Base-by-base conservation (phyloP, 2,329 filamentous ascomycete genomes). In the Sordariomycetes sp. region DNA sequence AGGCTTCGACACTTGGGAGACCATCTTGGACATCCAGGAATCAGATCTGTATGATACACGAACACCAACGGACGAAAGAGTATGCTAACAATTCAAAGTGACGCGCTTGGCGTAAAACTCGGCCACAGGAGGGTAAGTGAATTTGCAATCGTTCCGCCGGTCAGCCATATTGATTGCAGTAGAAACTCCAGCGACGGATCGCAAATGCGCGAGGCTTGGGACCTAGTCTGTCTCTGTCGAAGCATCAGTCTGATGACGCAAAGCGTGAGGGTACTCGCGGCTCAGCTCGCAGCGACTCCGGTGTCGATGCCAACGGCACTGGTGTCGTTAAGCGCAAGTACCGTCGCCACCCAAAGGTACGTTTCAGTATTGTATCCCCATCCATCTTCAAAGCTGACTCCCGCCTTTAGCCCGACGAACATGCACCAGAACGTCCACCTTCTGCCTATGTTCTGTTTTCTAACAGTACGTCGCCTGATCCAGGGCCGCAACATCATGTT, bases 361-460 rank as follows among this genome's bases (percentile, higher is more conserved):
- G 61, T 50, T 32, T 35, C 38, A 33, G 12, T 18, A 16, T 12
- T n/a, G 14, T 29, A 8, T 23, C 18, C 14, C 33, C 31, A 31
- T 36, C 21, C 17, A 23, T 12, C 18, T 21, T 16, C 14, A 8
- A 14, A 10, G 37, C 8, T 24, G 21, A 33, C 34, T 39, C 20
- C 41, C 21, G 9, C 26, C 8, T 7, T 2, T 35, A 86, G 75
- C 68, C 82, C 4, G 85, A 92, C 45, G 80, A 86, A 38, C 77
- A 85, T 59, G 84, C 84, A 1, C 85, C 85, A 2, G 83, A 88
- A 49, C 69, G 84, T 17, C 82, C 85, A 2, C 82, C 83, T 1
- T 90, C 84, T 5, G 85, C 84, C 32, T 90, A 90, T 58, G 85
- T 90, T 10, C 72, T 90, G 12, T 92, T 92, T 49, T 88, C 85